Percentiles rank a stretch among this genome's conserved stretches.
Evolutionary conservation across 2,329 filamentous ascomycete genomes (phyloP).

Genomic region (Penicillium sp.): DNA sequence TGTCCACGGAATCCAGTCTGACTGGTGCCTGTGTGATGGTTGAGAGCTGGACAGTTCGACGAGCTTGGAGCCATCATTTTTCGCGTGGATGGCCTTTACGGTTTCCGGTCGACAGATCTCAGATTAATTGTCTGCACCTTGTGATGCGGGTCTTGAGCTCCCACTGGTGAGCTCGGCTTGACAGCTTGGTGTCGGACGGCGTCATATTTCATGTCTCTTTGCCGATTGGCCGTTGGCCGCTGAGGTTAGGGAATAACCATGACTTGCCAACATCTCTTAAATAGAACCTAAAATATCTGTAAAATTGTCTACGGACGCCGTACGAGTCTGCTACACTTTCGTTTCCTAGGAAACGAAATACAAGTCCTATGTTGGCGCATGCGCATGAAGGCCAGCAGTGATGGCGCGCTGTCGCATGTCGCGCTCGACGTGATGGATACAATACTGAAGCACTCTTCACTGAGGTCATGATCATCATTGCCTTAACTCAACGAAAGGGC

Average conservation of each 20-base stretch:
- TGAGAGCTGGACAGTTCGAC: conserved; percentile 85
- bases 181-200: conserved; percentile 56
- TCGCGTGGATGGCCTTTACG: conserved; percentile 59
- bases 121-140: conserved; percentile 65
- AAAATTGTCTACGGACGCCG: neutral
- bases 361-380: no score
- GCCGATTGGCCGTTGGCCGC: conserved; percentile 78
- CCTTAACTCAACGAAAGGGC: conserved; percentile 3
- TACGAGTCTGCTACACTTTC: neutral
- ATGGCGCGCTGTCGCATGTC: neutral
- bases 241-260: conserved; percentile 94
- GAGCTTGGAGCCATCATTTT: conserved; percentile 73
- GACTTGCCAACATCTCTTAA: conserved; percentile 62
- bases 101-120: conserved; percentile 95
- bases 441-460: conserved; percentile 9
- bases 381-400: neutral
- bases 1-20: conserved; percentile 48
- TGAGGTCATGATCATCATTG: conserved; percentile 22
- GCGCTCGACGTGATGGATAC: neutral
- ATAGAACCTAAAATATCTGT: conserved; percentile 8
- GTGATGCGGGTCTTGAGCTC: conserved; percentile 62
- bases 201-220: conserved; percentile 89
- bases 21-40: conserved; percentile 62
- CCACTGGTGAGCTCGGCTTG: conserved; percentile 67
- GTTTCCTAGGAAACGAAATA: neutral